phyloP scores from a whole-genome alignment of 2,329 filamentous ascomycete species.

The Xenosphaeropsis pyriputrescens region DNA sequence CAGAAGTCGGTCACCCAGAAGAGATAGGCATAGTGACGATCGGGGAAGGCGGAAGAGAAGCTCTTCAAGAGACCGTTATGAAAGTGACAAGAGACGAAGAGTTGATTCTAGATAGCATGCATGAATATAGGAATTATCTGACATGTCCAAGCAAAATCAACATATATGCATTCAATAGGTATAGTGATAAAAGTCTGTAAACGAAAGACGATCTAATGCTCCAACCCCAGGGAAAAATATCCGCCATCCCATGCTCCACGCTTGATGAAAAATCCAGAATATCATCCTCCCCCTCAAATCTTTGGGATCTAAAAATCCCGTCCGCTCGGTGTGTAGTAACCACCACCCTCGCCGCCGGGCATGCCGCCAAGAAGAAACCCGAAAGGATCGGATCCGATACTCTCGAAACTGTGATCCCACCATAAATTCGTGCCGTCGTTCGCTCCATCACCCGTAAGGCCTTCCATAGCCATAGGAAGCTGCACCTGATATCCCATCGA shows the following conservation, averaged over 20 bases:
- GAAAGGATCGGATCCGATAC: background rate
- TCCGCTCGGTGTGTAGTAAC: background rate
- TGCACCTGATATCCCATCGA: background rate
- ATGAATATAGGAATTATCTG: too few species aligned
- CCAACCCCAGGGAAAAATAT: too few species aligned
- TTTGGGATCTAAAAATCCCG: background rate
- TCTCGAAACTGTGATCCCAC: background rate
- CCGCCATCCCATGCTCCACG: too few species aligned
- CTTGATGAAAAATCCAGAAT: too few species aligned
- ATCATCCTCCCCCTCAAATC: too few species aligned
- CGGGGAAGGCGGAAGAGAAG: constrained; percentile 22
- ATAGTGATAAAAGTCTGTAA: too few species aligned
- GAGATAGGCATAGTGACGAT: background rate
- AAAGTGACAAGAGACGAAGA: constrained; percentile 43
- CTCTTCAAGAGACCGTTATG: constrained; percentile 36
- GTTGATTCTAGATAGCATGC: constrained; percentile 25
- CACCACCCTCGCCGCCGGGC: background rate
- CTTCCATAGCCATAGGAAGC: background rate
- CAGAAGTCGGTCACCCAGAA: constrained; percentile 29
- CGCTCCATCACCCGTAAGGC: background rate
- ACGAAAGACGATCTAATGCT: too few species aligned
- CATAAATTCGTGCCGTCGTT: background rate
- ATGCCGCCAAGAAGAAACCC: background rate
- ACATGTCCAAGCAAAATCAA: too few species aligned
- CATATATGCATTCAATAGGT: too few species aligned